Evolutionary conservation across 1,139 yeast genomes (phyloP).

Genomic region (Hansenula anomala): DNA sequence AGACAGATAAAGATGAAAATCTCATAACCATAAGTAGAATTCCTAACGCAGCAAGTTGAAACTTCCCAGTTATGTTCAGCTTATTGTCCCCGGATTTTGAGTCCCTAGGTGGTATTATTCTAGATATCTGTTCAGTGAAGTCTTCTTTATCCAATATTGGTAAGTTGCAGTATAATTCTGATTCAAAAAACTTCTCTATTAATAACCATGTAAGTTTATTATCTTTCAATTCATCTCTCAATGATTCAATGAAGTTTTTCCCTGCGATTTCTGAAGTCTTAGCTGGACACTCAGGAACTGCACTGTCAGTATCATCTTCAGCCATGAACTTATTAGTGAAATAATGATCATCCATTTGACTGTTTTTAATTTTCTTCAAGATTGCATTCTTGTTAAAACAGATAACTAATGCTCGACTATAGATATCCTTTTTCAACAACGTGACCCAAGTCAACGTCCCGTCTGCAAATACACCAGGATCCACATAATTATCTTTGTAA

Average conservation of each 20-base stretch:
- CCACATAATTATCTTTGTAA: neutral
- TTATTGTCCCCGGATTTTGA: neutral
- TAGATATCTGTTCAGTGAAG: neutral
- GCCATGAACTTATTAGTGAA: neutral
- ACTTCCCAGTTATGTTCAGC: neutral
- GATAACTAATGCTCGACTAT: neutral
- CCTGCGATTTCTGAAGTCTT: no score
- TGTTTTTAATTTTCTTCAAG: neutral
- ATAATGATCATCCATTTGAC: neutral
- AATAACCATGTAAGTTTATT: conserved; percentile 1
- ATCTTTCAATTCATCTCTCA: neutral
- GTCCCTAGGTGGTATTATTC: neutral
- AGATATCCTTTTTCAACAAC: conserved; percentile 1
- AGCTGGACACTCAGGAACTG: neutral
- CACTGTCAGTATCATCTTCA: neutral
- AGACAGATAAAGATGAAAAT: neutral
- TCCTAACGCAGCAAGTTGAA: neutral
- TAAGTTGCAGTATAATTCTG: neutral
- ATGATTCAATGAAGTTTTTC: neutral
- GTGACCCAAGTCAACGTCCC: neutral
- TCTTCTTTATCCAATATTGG: neutral
- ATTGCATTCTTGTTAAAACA: neutral
- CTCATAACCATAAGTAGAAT: conserved; percentile 1
- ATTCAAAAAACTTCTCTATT: conserved; percentile 1
- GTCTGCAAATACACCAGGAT: neutral